Conservation (phyloP, 495 filamentous ascomycete species). For the Chaetomium cochliodes region DNA sequence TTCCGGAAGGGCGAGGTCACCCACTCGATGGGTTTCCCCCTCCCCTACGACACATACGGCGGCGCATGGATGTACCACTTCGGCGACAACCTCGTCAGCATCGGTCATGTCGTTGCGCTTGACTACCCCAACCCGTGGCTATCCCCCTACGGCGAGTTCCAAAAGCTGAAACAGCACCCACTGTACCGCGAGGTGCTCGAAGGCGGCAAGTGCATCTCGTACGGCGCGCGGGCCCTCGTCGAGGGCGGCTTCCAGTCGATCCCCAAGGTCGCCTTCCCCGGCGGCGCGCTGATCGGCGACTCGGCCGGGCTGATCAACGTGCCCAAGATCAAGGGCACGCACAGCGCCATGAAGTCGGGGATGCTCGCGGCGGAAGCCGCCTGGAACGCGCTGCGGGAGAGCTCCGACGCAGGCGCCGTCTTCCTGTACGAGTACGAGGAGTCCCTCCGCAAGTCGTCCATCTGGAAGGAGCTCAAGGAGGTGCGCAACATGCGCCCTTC, state of each 20-base stretch:
- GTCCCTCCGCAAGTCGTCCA: conserved; percentile 74
- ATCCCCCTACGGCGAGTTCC: conserved; percentile 93
- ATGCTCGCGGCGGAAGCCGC: conserved; percentile 95
- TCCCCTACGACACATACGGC: conserved; percentile 87
- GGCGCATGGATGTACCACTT: conserved; percentile 99
- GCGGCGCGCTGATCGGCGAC: conserved; percentile 93
- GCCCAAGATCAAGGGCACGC: conserved; percentile 97
- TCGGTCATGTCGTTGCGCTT: conserved; percentile 89
- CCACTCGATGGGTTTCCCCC: conserved; percentile 92
- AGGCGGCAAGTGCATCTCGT: conserved; percentile 96
- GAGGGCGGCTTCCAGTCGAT: conserved; percentile 98
- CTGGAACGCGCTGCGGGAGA: conserved; percentile 65
- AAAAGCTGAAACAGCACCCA: conserved; percentile 98
- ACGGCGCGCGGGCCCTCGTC: conserved; percentile 87
- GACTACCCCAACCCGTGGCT: conserved; percentile 98
- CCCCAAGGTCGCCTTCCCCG: conserved; percentile 92
- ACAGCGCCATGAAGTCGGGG: conserved; percentile 95
- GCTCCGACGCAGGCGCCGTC: conserved; percentile 60
- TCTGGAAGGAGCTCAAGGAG: conserved; percentile 92
- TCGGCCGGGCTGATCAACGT: conserved; percentile 97
- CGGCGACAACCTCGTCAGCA: conserved; percentile 91
- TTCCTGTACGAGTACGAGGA: conserved; percentile 97
- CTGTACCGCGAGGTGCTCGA: conserved; percentile 77
- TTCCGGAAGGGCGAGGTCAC: conserved; percentile 80
- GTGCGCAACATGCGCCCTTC: conserved; percentile 97